Evolutionary conservation across 2,329 filamentous ascomycete species (phyloP), one percentile per base, ranked within the genome.

Genomic region (Pseudogymnoascus sp.): DNA sequence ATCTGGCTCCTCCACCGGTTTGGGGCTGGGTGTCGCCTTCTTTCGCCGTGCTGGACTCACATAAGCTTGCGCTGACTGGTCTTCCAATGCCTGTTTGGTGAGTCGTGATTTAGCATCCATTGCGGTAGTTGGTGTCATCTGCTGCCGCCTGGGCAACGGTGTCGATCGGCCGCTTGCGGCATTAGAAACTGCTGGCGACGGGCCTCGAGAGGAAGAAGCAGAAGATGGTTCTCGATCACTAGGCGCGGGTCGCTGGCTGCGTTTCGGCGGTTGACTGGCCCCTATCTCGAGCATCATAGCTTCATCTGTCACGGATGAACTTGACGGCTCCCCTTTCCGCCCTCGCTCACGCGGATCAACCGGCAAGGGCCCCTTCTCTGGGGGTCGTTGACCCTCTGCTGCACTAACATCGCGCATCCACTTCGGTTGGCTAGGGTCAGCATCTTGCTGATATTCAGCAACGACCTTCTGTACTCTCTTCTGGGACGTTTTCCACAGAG

Each of bases 381-480:
- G 77, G 61, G 78, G 39, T 18, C 59, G 20, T 18, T 70, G 67
- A 65, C 68, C 61, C 62, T 70, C 67, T 33, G 47, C 3, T 62
- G 70, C 35, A 66, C 63, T 64, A 39, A 85, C 81, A 62, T 92
- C 88, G 68, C 88, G 86, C 93, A 99, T 96, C 94, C 94, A 99
- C 71, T 90, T 94, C 0, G 94, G 94, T 71, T 96, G 90, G 69
- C 73, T 89, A 2, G 88, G 80, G 69, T 96, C 91, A 4, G 65
- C 78, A n/a, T 86, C 87, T 41, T 82, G 81, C 66, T 88, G 83
- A 62, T 97, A 89, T 14, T 99, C 94, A 7, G 91, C 86, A 35
- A 97, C 89, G 4, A 91, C 93, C 73, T 94, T 91, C 69, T 96
- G 91, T 62, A 97, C 83, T 71, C 90, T 92, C 75, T 96, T 99